Evolutionary conservation across 2,329 filamentous ascomycete genomes (phyloP).

Genomic region (Hawksworthiomyces lignivorus): DNA sequence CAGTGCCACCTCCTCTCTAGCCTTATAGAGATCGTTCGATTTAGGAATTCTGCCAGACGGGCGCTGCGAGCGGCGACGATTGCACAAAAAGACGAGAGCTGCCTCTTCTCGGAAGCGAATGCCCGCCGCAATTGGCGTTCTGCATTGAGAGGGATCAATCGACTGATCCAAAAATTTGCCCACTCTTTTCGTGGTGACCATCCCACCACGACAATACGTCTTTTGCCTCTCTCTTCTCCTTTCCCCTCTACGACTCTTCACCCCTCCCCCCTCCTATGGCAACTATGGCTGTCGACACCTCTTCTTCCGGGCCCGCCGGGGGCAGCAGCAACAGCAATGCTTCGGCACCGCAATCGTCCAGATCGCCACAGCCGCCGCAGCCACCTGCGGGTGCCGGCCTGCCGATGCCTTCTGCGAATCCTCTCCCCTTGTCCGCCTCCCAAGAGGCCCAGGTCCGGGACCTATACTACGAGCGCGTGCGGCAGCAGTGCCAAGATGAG

Average conservation of each 20-base stretch:
- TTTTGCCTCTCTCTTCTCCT: neutral
- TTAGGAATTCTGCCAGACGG: too few species aligned
- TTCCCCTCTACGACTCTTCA: neutral
- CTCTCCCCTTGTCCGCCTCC: constrained; percentile 71
- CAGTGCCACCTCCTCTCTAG: too few species aligned
- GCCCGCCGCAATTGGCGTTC: too few species aligned
- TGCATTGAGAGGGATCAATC: too few species aligned
- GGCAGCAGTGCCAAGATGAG: constrained; percentile 65
- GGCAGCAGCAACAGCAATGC: constrained; percentile 21
- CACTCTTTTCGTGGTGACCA: too few species aligned
- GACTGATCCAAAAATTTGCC: too few species aligned
- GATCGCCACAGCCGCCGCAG: too few species aligned
- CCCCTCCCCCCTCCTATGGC: constrained; percentile 23
- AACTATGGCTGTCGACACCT: constrained; percentile 32
- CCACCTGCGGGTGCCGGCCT: constrained; percentile 15
- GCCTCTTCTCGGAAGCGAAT: too few species aligned
- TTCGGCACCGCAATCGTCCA: constrained; percentile 1
- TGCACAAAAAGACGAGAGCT: too few species aligned
- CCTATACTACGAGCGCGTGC: constrained; percentile 72
- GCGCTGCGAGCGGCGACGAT: too few species aligned
- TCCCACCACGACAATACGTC: too few species aligned
- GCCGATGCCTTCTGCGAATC: constrained; percentile 60
- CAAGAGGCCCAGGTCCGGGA: constrained; percentile 79
- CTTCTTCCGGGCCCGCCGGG: constrained; percentile 21
- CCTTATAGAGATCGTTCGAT: too few species aligned